Base-by-base conservation (phyloP, 169 alveolate genomes). In the Plasmodium knowlesi region DNA sequence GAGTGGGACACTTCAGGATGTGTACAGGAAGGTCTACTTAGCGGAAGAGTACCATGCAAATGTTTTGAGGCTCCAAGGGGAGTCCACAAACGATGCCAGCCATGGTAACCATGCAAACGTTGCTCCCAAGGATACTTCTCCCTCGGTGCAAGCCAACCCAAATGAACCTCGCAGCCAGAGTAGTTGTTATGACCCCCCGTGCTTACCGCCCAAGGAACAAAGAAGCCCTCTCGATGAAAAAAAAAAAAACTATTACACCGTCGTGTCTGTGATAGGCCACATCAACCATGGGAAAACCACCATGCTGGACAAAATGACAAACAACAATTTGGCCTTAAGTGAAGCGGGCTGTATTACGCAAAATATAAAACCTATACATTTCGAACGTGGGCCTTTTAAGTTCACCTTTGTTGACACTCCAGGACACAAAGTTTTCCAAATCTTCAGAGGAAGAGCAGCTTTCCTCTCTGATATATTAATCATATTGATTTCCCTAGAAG, bases 271-370 rank as follows among this genome's bases (percentile, higher is more conserved):
- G n/a, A 92, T 97, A n/a, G 98, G 98, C 8, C 98, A 97, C 82
- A 96, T 96, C 91, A 95, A 96, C 83, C 98, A 97, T 92, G 98
- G 98, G 25, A 97, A 97, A 92, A 96, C 98, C n/a, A 96, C 98
- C 10, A 53, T 97, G 19, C 86, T 97, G 73, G 98, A 96, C 37
- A 81, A 80, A 54, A 43, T 37, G 22, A 43, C 92, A 57, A 94
- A 92, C 30, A 94, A 96, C 37, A 70, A 61, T 43, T 37, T 92
- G 46, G 90, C 91, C 3, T 57, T 61, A 39, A 10, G 81, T 34
- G 96, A 96, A 92, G 95, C 95, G 32, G 96, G 95, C 3, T 82
- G 92, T 32, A 95, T 94, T 12, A 94, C 96, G 30, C 96, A 96
- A 84, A 84, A 86, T 79, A 92, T 94, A 28, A 89, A 84, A 8